A percentile compares a stretch with the other conserved stretches of the same genome.
These are phyloP conservation scores for Daphne laureola DNA, from an alignment of 441 rosid species.

Conservation along the genomic window DNA sequence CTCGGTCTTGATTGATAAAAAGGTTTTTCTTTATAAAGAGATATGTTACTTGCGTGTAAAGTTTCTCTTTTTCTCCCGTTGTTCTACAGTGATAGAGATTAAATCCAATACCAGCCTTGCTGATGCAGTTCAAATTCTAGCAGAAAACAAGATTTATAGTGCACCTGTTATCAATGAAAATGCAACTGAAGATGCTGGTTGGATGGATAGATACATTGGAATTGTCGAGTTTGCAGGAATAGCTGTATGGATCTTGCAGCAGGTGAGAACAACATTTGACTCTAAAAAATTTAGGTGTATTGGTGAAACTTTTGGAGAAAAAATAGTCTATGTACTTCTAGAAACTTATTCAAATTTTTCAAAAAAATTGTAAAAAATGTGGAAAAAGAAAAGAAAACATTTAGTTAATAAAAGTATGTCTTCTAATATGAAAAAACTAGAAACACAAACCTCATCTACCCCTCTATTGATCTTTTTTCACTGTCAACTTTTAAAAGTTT, in stretches of 20 bases:
- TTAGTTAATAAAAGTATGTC: too few species aligned
- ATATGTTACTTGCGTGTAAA: not conserved
- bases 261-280: conserved; percentile 32
- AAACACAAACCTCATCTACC: too few species aligned
- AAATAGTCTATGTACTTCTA: not conserved
- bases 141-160: conserved; percentile 61
- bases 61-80: not conserved
- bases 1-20: not conserved
- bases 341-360: too few species aligned
- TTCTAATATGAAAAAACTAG: too few species aligned
- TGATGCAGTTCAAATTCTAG: conserved; percentile 75
- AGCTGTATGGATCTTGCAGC: conserved; percentile 92
- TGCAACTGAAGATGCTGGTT: conserved; percentile 71
- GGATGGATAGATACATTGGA: conserved; percentile 95
- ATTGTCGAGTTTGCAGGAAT: conserved; percentile 93
- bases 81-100: conserved; percentile 58
- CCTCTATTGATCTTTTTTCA: too few species aligned
- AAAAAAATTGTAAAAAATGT: too few species aligned
- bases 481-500: too few species aligned
- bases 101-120: conserved; percentile 76
- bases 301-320: not conserved
- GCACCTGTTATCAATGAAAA: conserved; percentile 88
- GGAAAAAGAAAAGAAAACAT: too few species aligned
- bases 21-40: too few species aligned
- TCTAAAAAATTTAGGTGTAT: not conserved